Evolutionary conservation across 2,329 filamentous ascomycete genomes (phyloP).

Genomic region (Pseudogymnoascus sp.): DNA sequence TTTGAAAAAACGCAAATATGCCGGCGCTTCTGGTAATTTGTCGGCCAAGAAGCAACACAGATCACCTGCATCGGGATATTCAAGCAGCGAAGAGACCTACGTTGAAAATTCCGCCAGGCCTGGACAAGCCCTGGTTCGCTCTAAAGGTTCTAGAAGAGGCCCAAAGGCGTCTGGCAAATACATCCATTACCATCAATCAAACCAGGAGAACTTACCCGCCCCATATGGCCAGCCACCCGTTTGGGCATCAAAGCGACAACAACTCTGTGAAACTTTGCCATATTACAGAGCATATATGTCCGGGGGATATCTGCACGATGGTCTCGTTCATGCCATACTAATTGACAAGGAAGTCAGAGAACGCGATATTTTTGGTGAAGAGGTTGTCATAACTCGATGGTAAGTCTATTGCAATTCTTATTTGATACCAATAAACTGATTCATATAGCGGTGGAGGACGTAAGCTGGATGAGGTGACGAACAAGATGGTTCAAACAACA

Average conservation of each 20-base stretch:
- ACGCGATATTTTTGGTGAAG: conserved; percentile 49
- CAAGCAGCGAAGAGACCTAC: not conserved
- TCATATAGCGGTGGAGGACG: conserved; percentile 44
- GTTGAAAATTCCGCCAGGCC: not conserved
- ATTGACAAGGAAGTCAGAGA: conserved; percentile 45
- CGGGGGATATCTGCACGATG: conserved; percentile 43
- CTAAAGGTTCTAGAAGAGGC: not conserved
- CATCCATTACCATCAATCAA: not conserved
- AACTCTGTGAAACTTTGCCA: conserved; percentile 53
- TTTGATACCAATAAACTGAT: conserved; percentile 12
- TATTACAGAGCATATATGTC: conserved; percentile 55
- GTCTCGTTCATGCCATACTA: conserved; percentile 47
- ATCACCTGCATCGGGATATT: not conserved
- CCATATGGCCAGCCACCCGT: conserved; percentile 33
- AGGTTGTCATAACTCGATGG: conserved; percentile 56
- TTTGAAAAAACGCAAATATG: not conserved
- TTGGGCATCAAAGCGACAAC: conserved; percentile 49
- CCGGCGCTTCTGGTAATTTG: not conserved
- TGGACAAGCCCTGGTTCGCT: not conserved
- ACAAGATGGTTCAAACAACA: conserved; percentile 34
- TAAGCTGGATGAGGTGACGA: conserved; percentile 35
- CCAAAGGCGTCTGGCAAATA: not conserved
- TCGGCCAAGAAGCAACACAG: not conserved
- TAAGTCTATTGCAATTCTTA: conserved; percentile 28
- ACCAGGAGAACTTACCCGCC: not conserved